A percentile compares a stretch with the other conserved stretches of the same genome.
Conservation (phyloP, 1,139 yeast species). For the Kurtzmaniella natalensis region DNA sequence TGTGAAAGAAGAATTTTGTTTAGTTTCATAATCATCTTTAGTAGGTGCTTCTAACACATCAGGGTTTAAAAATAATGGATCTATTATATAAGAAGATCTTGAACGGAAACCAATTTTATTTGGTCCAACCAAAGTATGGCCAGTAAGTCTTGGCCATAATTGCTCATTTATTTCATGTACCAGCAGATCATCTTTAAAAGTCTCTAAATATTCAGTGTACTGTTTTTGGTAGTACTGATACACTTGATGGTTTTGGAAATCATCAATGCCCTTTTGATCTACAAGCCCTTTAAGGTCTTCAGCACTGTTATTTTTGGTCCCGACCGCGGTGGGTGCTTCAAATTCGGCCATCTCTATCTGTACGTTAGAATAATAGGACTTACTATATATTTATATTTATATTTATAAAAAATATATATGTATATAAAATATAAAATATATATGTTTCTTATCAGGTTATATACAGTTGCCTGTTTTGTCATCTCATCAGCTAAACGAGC, state of each 20-base stretch:
- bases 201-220: constrained; percentile 7
- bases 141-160: constrained; percentile 33
- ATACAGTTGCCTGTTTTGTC: too few relatives aligned
- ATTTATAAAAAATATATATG: too few relatives aligned
- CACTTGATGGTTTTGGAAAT: constrained; percentile 6
- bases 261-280: not conserved
- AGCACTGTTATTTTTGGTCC: constrained; percentile 5
- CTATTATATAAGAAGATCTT: constrained; percentile 32
- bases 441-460: too few relatives aligned
- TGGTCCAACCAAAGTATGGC: constrained; percentile 30
- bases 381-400: too few relatives aligned
- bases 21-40: constrained; percentile 8
- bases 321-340: constrained; percentile 5
- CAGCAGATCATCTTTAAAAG: constrained; percentile 7
- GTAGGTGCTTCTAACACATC: constrained; percentile 10
- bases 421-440: too few relatives aligned
- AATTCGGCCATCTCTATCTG: constrained; percentile 1
- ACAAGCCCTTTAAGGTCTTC: constrained; percentile 4
- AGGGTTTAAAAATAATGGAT: constrained; percentile 24
- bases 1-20: constrained; percentile 17
- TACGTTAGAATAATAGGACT: too few relatives aligned
- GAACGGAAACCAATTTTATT: constrained; percentile 35
- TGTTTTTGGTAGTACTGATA: constrained; percentile 9
- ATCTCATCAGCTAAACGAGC: too few relatives aligned
- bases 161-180: constrained; percentile 24